These are phyloP conservation scores for Sclerotinia borealis DNA, from an alignment of 2,329 filamentous ascomycete species.

Conservation along the genomic window DNA sequence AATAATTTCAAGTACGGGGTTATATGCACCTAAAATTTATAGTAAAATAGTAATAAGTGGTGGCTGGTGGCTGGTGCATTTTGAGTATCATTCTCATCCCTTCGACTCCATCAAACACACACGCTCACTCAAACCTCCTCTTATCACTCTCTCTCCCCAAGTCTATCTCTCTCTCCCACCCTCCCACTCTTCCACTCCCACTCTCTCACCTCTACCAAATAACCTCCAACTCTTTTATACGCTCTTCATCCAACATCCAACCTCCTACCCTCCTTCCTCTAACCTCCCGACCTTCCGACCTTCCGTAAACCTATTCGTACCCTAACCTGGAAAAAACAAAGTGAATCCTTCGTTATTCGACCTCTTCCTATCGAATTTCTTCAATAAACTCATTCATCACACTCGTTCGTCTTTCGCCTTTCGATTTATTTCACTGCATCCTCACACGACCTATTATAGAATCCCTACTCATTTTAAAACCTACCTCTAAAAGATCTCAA, in stretches of 20 bases:
- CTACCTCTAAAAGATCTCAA: conserved; percentile 5
- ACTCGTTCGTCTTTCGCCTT: not conserved
- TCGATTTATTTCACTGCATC: not conserved
- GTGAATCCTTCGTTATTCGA: not conserved
- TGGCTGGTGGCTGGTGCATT: too few relatives aligned
- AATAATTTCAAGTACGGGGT: not conserved
- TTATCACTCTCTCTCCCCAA: not conserved
- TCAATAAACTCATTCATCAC: not conserved
- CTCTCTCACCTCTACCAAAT: not conserved
- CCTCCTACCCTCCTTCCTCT: not conserved
- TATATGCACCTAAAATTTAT: too few relatives aligned
- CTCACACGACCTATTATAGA: not conserved
- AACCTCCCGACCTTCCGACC: not conserved
- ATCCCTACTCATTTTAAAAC: conserved; percentile 10
- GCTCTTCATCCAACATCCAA: not conserved
- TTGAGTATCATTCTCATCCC: not conserved
- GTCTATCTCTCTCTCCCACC: not conserved
- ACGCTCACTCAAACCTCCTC: not conserved
- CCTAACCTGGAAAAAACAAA: not conserved
- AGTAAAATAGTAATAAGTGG: too few relatives aligned
- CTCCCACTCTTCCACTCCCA: not conserved
- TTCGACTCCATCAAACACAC: not conserved
- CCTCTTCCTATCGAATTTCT: not conserved
- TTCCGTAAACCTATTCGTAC: not conserved
- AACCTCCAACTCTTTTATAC: not conserved